Evolutionary conservation across 106 monocot genomes (phyloP), one percentile per base, ranked within the genome.

Genomic region (Iris macrosiphon): DNA sequence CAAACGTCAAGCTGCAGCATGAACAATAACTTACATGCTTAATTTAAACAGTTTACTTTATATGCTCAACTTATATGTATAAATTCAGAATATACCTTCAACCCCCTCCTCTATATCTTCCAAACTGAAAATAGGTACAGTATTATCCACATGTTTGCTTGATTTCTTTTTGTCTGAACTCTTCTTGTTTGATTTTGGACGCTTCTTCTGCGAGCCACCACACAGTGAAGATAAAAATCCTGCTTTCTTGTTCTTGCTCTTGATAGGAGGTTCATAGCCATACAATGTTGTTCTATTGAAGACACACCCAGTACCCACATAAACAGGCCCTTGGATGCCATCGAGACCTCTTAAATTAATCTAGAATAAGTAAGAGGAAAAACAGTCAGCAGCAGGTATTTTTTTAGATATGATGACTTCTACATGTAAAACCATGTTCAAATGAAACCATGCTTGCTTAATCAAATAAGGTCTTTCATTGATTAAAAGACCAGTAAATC

Each of bases 81-180:
- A 5, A 35, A 4, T 35, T 35, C 4, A 35, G 34, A 10, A 35
- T 10, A 15, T 75, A 91, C 91, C 85, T 92, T 92, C 91, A 60
- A 92, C 69, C 13, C 91, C 91, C 51, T 92, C 91, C 62, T 92
- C 91, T 57, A 92, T 92, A 67, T 92, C 91, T 69, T 92, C 82
- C 11, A 92, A 76, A 70, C 79, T 92, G 61, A 79, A 92, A 44
- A 92, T 67, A 26, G 85, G 91, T 14, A 75, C 78, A 42, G 91
- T 79, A 39, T 72, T 82, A 59, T 92, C 91, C 43, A 67, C 52
- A 45, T 82, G 69, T 22, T 86, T 92, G 63, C 51, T 71, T 55
- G 79, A 82, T 52, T 79, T 82, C 59, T 90, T 90, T 63, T 82
- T 81, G 26, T 80, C 77, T 7, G 80, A 61, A 54, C 72, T 61